Percentiles rank a stretch among this genome's conserved stretches.
These are phyloP conservation scores for Cudoniella acicularis DNA, from an alignment of 495 filamentous ascomycete genomes.

Conservation along the genomic window DNA sequence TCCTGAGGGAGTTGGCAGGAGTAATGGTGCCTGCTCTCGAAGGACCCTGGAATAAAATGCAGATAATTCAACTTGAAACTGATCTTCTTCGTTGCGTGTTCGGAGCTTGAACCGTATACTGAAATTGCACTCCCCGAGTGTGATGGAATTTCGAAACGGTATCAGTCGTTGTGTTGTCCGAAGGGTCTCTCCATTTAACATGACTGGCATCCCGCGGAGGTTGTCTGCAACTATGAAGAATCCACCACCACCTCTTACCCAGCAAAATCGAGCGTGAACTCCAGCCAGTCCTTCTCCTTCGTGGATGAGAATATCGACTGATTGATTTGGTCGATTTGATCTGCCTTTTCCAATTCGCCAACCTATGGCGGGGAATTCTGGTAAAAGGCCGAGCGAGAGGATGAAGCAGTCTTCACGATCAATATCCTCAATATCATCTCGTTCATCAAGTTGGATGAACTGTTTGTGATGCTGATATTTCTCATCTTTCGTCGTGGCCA, in stretches of 20 bases:
- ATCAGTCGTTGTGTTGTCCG: constrained; percentile 9
- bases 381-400: not conserved
- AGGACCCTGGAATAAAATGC: constrained; percentile 7
- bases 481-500: not conserved
- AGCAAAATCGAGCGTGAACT: not conserved
- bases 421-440: not conserved
- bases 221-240: constrained; percentile 22
- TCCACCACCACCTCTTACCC: constrained; percentile 11
- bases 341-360: constrained; percentile 1
- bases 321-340: not conserved
- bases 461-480: not conserved
- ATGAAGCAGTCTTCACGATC: constrained; percentile 1
- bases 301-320: not conserved
- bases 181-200: constrained; percentile 17
- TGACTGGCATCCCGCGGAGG: constrained; percentile 1
- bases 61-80: constrained; percentile 18
- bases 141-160: constrained; percentile 13
- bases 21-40: constrained; percentile 5
- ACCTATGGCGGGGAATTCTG: not conserved
- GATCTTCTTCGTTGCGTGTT: constrained; percentile 8
- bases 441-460: not conserved
- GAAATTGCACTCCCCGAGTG: constrained; percentile 17
- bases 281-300: constrained; percentile 1
- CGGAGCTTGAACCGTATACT: constrained; percentile 12
- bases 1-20: constrained; percentile 14